Conservation (phyloP, 768 basidiomycete genomes). For the Hygrophoropsis aurantiaca region DNA sequence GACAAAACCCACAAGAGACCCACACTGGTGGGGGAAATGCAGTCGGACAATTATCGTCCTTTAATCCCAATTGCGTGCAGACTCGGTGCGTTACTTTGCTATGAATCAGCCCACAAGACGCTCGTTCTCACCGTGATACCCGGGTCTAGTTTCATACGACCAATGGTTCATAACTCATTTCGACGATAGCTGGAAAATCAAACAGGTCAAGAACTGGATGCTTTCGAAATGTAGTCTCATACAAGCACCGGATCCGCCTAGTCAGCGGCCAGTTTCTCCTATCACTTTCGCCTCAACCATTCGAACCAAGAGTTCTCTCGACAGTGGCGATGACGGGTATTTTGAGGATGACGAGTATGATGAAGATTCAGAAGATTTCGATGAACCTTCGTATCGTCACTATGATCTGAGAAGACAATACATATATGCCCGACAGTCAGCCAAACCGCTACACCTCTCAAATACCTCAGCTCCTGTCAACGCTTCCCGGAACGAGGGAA, state of each 20-base stretch:
- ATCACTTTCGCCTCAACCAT: constrained; percentile 58
- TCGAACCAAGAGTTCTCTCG: constrained; percentile 16
- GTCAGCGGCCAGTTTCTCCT: constrained; percentile 56
- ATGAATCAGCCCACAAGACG: background rate
- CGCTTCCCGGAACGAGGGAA: constrained; percentile 5
- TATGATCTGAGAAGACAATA: background rate
- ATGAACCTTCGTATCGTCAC: constrained; percentile 13
- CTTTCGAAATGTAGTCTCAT: constrained; percentile 54
- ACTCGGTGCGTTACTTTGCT: constrained; percentile 43
- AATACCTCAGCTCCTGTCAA: constrained; percentile 6
- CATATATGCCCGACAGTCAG: constrained; percentile 9
- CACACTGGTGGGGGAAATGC: constrained; percentile 3
- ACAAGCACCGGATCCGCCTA: constrained; percentile 25
- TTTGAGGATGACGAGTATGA: constrained; percentile 32
- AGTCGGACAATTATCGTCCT: constrained; percentile 6
- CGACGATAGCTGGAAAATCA: constrained; percentile 58
- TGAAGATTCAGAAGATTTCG: constrained; percentile 22
- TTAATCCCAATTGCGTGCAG: constrained; percentile 52
- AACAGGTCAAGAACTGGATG: constrained; percentile 62
- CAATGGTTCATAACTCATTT: constrained; percentile 78
- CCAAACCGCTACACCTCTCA: constrained; percentile 3
- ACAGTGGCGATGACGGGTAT: constrained; percentile 25
- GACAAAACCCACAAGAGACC: too few relatives aligned
- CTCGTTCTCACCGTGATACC: background rate
- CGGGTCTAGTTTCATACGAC: constrained; percentile 59